phyloP scores from a whole-genome alignment of 1,284 basidiomycete genomes.

The Trichosporon coremiiforme region DNA sequence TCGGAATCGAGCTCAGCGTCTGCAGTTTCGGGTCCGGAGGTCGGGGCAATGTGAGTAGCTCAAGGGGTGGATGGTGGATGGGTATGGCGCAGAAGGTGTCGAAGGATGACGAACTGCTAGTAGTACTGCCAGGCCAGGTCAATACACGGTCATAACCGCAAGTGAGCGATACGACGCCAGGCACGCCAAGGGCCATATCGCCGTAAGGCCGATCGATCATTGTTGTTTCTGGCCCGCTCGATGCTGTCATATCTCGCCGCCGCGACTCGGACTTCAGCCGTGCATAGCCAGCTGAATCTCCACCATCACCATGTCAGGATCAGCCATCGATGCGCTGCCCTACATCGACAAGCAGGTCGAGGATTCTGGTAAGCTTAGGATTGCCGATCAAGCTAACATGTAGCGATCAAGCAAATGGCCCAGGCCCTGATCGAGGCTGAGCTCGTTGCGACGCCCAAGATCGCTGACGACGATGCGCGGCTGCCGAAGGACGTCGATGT shows the following conservation, averaged over 20 bases:
- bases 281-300: conserved; percentile 13
- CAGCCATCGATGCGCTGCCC: conserved; percentile 75
- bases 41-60: not conserved
- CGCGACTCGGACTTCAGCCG: conserved; percentile 4
- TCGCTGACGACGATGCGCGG: conserved; percentile 63
- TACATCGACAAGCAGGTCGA: conserved; percentile 95
- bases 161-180: conserved; percentile 10
- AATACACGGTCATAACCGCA: conserved; percentile 14
- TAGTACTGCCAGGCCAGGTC: not conserved
- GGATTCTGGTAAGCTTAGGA: conserved; percentile 70
- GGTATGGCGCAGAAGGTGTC: not conserved
- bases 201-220: conserved; percentile 24
- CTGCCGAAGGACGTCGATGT: conserved; percentile 67
- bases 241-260: conserved; percentile 18
- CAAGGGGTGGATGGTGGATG: conserved; percentile 2
- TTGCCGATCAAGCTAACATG: conserved; percentile 10
- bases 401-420: conserved; percentile 46
- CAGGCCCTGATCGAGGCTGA: conserved; percentile 54
- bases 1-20: not conserved
- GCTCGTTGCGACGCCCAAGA: conserved; percentile 41
- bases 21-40: not conserved
- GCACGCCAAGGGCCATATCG: conserved; percentile 20
- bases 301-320: conserved; percentile 37
- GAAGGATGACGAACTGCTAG: conserved; percentile 13
- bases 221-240: conserved; percentile 9